phyloP scores from a whole-genome alignment of 2,329 filamentous ascomycete species.

The Phaeosphaeria sp. region DNA sequence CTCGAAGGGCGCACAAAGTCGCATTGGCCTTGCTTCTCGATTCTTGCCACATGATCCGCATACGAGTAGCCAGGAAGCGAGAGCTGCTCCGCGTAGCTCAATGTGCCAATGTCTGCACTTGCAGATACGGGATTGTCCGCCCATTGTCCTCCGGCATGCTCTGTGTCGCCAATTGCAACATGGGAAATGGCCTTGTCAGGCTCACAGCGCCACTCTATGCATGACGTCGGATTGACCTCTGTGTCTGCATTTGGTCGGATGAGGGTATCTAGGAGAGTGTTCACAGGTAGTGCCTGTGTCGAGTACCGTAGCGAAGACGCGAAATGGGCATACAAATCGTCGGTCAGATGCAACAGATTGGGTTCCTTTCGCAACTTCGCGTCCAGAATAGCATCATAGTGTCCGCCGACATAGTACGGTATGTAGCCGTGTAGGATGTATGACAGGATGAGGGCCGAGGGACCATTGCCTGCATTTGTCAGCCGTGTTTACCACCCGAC shows the following conservation, averaged over 20 bases:
- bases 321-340: conserved; percentile 64
- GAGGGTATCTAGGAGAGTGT: conserved; percentile 66
- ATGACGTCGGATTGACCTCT: conserved; percentile 59
- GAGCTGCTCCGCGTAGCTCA: conserved; percentile 69
- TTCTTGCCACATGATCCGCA: conserved; percentile 57
- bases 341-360: conserved; percentile 58
- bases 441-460: conserved; percentile 67
- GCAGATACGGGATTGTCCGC: conserved; percentile 60
- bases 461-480: conserved; percentile 62
- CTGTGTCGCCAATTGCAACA: conserved; percentile 60
- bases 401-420: conserved; percentile 62
- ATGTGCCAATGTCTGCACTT: conserved; percentile 63
- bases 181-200: conserved; percentile 61
- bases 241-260: conserved; percentile 66
- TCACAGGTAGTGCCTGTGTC: conserved; percentile 66
- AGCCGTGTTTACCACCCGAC: conserved; percentile 14
- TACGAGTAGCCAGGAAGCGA: conserved; percentile 67
- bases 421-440: conserved; percentile 69
- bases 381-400: conserved; percentile 65
- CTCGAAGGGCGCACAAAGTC: conserved; percentile 64
- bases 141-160: conserved; percentile 65
- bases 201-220: conserved; percentile 62
- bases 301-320: conserved; percentile 67
- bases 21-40: conserved; percentile 48
- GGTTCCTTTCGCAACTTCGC: conserved; percentile 58